Evolutionary conservation across 768 basidiomycete species (phyloP).

Genomic region (Tylopilus subfusipes): DNA sequence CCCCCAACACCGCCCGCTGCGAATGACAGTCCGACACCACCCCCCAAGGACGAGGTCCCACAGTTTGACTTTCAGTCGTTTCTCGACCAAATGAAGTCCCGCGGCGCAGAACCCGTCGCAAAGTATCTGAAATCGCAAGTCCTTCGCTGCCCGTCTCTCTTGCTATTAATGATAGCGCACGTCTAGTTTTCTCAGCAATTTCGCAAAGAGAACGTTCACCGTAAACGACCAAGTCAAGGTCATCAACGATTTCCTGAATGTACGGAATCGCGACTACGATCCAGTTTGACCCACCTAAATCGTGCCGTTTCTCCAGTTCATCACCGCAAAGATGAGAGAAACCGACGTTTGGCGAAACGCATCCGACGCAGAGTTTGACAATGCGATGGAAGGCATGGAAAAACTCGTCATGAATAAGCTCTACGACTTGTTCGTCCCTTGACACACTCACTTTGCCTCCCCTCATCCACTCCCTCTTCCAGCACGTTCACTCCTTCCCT

Average conservation of each 20-base stretch:
- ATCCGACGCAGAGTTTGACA: slow-evolving; percentile 85
- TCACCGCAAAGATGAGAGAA: slow-evolving; percentile 81
- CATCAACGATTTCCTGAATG: slow-evolving; percentile 88
- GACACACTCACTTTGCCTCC: not conserved
- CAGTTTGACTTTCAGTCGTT: slow-evolving; percentile 94
- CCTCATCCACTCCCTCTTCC: slow-evolving; percentile 12
- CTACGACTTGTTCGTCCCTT: slow-evolving; percentile 82
- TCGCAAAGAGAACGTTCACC: slow-evolving; percentile 86
- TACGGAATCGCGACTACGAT: slow-evolving; percentile 29
- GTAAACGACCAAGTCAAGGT: slow-evolving; percentile 93
- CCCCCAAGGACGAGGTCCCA: slow-evolving; percentile 37
- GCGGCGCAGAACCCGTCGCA: slow-evolving; percentile 86
- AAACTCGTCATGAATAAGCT: slow-evolving; percentile 98
- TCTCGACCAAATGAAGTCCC: slow-evolving; percentile 89
- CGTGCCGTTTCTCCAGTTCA: slow-evolving; percentile 59
- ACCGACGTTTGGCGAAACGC: slow-evolving; percentile 79
- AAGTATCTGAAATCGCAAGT: slow-evolving; percentile 94
- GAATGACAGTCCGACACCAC: slow-evolving; percentile 19
- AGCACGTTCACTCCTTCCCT: slow-evolving; percentile 94
- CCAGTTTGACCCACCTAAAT: slow-evolving; percentile 9
- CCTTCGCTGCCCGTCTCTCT: not conserved
- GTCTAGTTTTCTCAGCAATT: slow-evolving; percentile 85
- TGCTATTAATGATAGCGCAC: not conserved
- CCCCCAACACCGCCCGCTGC: slow-evolving; percentile 21
- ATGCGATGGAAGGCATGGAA: slow-evolving; percentile 98